phyloP scores from a whole-genome alignment of 306 rosid genomes.

The Dalbergia cochinchinensis region DNA sequence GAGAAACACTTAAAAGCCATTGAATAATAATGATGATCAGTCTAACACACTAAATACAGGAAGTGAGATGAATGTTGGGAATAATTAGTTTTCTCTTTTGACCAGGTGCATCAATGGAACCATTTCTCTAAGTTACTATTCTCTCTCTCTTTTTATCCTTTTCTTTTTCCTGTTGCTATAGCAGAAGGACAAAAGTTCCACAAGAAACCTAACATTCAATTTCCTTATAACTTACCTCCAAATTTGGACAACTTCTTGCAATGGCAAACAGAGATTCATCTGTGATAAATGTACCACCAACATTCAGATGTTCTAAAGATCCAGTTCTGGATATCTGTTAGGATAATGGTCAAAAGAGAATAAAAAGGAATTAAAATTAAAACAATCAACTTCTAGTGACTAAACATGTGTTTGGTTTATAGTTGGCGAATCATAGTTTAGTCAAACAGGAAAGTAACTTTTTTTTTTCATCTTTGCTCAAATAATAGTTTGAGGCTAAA shows the following conservation, averaged over 20 bases:
- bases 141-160: neutral
- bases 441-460: too few species aligned
- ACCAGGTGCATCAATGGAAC: neutral
- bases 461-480: too few species aligned
- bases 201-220: neutral
- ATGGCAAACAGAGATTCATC: constrained; percentile 80
- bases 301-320: constrained; percentile 78
- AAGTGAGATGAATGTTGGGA: neutral
- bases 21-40: neutral
- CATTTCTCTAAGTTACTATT: constrained; percentile 4
- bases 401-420: neutral
- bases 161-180: neutral
- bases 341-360: constrained; percentile 27
- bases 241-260: constrained; percentile 74
- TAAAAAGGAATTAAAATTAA: constrained; percentile 22
- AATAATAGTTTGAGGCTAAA: too few species aligned
- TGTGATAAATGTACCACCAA: constrained; percentile 94
- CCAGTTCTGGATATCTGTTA: constrained; percentile 78
- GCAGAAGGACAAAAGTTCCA: constrained; percentile 9
- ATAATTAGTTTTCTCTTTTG: neutral
- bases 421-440: too few species aligned
- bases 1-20: constrained; percentile 16
- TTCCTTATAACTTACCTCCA: constrained; percentile 63
- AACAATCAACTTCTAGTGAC: neutral
- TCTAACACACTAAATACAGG: neutral